Evolutionary conservation across 176 grass and related monocot genomes (phyloP).

Genomic region (Avena insularis): DNA sequence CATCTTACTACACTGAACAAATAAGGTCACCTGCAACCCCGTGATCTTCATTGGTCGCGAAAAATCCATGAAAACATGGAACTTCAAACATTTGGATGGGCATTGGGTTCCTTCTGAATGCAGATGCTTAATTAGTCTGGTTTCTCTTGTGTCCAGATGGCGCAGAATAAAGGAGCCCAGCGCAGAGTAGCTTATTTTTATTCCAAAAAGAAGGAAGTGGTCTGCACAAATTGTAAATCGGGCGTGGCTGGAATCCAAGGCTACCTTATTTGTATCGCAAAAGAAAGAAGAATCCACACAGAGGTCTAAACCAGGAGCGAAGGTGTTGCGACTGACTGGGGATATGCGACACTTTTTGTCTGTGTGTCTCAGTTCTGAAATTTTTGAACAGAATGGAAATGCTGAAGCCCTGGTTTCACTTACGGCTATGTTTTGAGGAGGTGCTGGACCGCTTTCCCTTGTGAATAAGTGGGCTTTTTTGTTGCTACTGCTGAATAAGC

Average conservation of each 20-base stretch:
- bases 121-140: not conserved
- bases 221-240: not conserved
- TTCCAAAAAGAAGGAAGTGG: not conserved
- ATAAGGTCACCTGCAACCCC: not conserved
- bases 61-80: not conserved
- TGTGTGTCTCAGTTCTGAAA: not conserved
- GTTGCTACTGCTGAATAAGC: conserved; percentile 23
- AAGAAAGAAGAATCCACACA: not conserved
- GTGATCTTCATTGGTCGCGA: not conserved
- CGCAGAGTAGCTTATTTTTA: not conserved
- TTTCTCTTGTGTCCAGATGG: conserved; percentile 12
- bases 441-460: not conserved
- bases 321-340: not conserved
- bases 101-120: not conserved
- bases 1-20: not conserved
- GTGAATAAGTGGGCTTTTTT: conserved; percentile 9
- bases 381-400: not conserved
- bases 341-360: not conserved
- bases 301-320: not conserved
- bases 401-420: not conserved
- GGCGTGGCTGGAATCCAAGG: not conserved
- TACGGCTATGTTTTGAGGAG: not conserved
- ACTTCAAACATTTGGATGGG: conserved; percentile 2
- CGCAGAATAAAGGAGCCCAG: not conserved
- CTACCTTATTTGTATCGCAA: not conserved